phyloP scores from a whole-genome alignment of 2,329 filamentous ascomycete genomes.

The Mycosphaerelloides madeirae region DNA sequence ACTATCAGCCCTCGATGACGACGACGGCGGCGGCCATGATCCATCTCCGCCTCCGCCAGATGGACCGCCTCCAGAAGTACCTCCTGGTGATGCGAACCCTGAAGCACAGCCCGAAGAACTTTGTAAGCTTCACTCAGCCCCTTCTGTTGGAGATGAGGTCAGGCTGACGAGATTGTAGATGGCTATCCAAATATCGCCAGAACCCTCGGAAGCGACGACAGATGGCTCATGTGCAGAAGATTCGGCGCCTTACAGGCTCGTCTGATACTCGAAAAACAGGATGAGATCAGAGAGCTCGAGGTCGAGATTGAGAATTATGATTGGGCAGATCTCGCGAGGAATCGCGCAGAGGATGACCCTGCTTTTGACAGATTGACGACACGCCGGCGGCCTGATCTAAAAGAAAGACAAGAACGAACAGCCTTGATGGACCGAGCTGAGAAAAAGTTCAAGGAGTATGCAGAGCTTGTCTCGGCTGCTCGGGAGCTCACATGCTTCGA shows the following conservation, averaged over 20 bases:
- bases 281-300: background rate
- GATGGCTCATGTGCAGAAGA: background rate
- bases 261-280: constrained; percentile 1
- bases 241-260: background rate
- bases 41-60: too few relatives aligned
- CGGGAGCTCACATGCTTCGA: too few relatives aligned
- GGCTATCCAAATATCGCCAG: background rate
- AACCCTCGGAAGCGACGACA: constrained; percentile 6
- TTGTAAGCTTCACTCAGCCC: too few relatives aligned
- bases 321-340: background rate
- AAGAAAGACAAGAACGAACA: background rate
- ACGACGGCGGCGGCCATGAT: too few relatives aligned
- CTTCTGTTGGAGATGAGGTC: too few relatives aligned
- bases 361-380: background rate
- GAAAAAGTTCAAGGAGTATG: background rate
- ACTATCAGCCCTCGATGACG: too few relatives aligned
- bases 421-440: background rate
- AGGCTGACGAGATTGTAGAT: too few relatives aligned
- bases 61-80: too few relatives aligned
- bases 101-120: too few relatives aligned
- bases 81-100: too few relatives aligned
- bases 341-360: background rate
- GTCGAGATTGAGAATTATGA: background rate
- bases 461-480: background rate
- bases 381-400: background rate